These are phyloP conservation scores for Exsudoporus frostii DNA, from an alignment of 768 basidiomycete species.

Conservation along the genomic window DNA sequence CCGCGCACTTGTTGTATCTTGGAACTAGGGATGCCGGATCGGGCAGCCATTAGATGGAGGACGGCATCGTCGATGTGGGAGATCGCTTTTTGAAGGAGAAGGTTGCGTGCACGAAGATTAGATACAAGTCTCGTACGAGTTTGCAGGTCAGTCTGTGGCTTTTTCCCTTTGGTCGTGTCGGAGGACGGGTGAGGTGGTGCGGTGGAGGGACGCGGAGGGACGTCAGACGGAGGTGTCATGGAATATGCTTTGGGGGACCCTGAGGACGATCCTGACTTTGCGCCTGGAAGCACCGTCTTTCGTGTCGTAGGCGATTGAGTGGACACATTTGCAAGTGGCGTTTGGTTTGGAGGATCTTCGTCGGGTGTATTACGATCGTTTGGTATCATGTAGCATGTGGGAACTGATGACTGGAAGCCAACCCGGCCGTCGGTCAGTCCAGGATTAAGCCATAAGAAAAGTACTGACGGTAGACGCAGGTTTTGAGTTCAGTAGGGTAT, in stretches of 20 bases:
- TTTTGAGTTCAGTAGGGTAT: not conserved
- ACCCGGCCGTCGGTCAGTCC: not conserved
- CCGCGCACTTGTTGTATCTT: slow-evolving; percentile 31
- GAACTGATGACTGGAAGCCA: not conserved
- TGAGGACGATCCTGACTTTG: slow-evolving; percentile 4
- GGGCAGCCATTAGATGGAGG: slow-evolving; percentile 28
- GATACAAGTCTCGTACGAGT: slow-evolving; percentile 23
- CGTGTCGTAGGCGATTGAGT: slow-evolving; percentile 11
- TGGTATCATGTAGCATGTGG: slow-evolving; percentile 33
- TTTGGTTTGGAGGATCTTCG: slow-evolving; percentile 10
- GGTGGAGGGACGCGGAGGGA: slow-evolving; percentile 27
- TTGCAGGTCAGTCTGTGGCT: slow-evolving; percentile 10
- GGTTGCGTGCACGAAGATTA: slow-evolving; percentile 29
- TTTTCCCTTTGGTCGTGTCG: slow-evolving; percentile 8
- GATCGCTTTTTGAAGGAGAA: slow-evolving; percentile 32
- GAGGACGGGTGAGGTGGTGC: slow-evolving; percentile 25
- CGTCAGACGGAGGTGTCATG: slow-evolving; percentile 9
- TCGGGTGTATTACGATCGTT: slow-evolving; percentile 10
- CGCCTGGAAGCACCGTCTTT: slow-evolving; percentile 6
- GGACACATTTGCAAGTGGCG: slow-evolving; percentile 18
- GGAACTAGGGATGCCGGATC: slow-evolving; percentile 31
- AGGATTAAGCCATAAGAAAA: not conserved
- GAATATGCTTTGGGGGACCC: slow-evolving; percentile 1
- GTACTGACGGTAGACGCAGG: slow-evolving; percentile 4
- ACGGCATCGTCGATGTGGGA: slow-evolving; percentile 32